Evolutionary conservation across 768 basidiomycete species (phyloP), one percentile per base, ranked within the genome.

Genomic region (Rhizopogon rudus): DNA sequence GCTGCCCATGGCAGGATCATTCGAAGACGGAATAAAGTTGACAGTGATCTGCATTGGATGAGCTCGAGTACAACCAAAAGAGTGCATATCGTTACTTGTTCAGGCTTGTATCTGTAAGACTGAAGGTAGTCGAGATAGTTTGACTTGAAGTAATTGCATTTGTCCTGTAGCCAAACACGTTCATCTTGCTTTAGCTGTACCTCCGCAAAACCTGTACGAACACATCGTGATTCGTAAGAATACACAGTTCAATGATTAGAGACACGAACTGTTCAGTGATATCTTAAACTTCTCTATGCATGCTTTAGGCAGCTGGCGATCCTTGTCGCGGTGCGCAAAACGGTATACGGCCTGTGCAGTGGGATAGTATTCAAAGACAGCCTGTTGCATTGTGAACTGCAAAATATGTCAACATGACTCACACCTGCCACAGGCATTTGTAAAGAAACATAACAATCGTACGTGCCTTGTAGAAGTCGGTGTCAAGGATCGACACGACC

Each of bases 341-440:
- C 79, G 80, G 68, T 95, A 93, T 2, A 80, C 80, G 6, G 83
- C 85, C n/a, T 76, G 65, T 1, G 81, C 78, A 43, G 83, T 72
- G n/a, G 87, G 87, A 64, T 93, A 95, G 58, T 87, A 84, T 20
- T 81, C 77, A 54, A 86, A 63, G 22, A 98, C 84, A 0, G 93
- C 93, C 71, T 95, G 90, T 73, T 98, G 96, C 96, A 97, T 98
- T 0, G 93, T 91, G 45, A 97, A 76, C 92, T 96, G 55, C 13
- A 31, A 17, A 44, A 45, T 25, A 22, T 8, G 14, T 49, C 35
- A 46, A 46, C 3, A 6, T 14, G 22, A 43, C 43, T 16, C 33
- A 54, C 31, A 25, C 25, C 25, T 25, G 25, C 25, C 3, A 25
- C 25, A 43, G 31, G 13, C 17, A 42, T 51, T n/a, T 28, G 25